phyloP scores from a whole-genome alignment of 129 eudicot species.

The Helianthus tuberosus region DNA sequence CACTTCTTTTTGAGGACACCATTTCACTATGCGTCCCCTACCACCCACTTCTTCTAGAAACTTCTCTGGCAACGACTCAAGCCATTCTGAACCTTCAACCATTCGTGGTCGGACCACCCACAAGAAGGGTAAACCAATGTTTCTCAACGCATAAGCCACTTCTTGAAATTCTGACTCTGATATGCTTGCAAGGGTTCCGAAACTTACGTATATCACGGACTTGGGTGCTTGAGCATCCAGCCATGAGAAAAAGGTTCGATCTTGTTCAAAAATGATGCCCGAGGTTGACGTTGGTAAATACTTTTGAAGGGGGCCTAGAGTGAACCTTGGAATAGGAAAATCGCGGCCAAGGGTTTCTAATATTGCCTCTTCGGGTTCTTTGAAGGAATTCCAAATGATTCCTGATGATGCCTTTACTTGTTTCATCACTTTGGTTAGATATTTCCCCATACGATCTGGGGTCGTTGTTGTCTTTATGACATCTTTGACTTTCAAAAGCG shows the following conservation, averaged over 20 bases:
- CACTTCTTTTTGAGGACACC: not conserved
- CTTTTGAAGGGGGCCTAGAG: slow-evolving; percentile 40
- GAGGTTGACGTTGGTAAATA: slow-evolving; percentile 23
- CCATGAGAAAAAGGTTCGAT: slow-evolving; percentile 37
- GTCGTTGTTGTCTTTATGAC: slow-evolving; percentile 6
- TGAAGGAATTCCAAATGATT: slow-evolving; percentile 34
- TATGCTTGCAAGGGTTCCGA: slow-evolving; percentile 32
- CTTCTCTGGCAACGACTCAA: slow-evolving; percentile 8
- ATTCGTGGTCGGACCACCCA: not conserved
- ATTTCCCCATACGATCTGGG: not conserved
- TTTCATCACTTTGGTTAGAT: not conserved
- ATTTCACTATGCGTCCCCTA: not conserved
- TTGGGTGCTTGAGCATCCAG: slow-evolving; percentile 32
- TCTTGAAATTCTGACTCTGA: slow-evolving; percentile 17
- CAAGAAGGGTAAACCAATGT: slow-evolving; percentile 7
- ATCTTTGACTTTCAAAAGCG: not conserved
- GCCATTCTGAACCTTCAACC: not conserved
- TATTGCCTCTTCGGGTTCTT: slow-evolving; percentile 29
- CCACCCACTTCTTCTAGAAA: slow-evolving; percentile 18
- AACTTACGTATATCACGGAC: slow-evolving; percentile 36
- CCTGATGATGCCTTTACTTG: slow-evolving; percentile 21
- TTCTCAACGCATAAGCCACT: slow-evolving; percentile 26
- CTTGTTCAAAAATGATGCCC: slow-evolving; percentile 33
- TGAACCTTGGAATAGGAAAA: slow-evolving; percentile 26
- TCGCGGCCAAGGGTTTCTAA: slow-evolving; percentile 4